Evolutionary conservation across 345 rosid species (phyloP).

Genomic region (Salix viminalis): DNA sequence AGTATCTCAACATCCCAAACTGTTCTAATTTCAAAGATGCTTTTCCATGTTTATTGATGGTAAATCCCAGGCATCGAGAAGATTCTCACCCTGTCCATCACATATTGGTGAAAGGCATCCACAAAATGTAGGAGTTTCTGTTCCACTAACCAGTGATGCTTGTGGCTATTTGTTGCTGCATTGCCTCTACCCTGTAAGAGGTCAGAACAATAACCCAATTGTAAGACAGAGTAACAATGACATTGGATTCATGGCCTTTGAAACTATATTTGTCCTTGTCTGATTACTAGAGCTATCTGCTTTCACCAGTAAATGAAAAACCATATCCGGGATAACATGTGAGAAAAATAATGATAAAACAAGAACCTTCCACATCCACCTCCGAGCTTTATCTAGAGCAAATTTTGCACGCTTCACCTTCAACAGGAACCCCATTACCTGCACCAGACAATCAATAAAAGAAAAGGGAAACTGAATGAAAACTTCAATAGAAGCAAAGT

Average conservation of each 20-base stretch:
- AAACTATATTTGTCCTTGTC: not conserved
- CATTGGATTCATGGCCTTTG: not conserved
- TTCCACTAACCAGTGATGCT: slow-evolving; percentile 86
- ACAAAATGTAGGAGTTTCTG: slow-evolving; percentile 98
- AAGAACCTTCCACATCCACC: slow-evolving; percentile 99
- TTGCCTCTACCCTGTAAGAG: slow-evolving; percentile 63
- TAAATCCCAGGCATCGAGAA: slow-evolving; percentile 2
- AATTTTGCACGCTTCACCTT: slow-evolving; percentile 97
- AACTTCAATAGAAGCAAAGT: slow-evolving; percentile 16
- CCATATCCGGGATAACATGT: not conserved
- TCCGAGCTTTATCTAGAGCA: slow-evolving; percentile 91
- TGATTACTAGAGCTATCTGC: not conserved
- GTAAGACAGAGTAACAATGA: not conserved
- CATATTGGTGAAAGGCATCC: slow-evolving; percentile 98
- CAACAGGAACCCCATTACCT: slow-evolving; percentile 93
- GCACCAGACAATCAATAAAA: slow-evolving; percentile 29
- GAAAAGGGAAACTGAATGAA: slow-evolving; percentile 10
- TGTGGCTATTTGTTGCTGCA: slow-evolving; percentile 46
- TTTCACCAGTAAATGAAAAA: not conserved
- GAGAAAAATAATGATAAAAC: not conserved
- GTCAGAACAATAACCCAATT: slow-evolving; percentile 3
- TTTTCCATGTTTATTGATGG: not conserved
- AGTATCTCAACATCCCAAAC: not conserved
- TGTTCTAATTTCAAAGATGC: not conserved
- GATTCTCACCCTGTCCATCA: slow-evolving; percentile 90